A percentile compares a stretch with the other conserved stretches of the same genome.
Evolutionary conservation across 2,329 filamentous ascomycete genomes (phyloP).

Genomic region (Ilyonectria destructans): DNA sequence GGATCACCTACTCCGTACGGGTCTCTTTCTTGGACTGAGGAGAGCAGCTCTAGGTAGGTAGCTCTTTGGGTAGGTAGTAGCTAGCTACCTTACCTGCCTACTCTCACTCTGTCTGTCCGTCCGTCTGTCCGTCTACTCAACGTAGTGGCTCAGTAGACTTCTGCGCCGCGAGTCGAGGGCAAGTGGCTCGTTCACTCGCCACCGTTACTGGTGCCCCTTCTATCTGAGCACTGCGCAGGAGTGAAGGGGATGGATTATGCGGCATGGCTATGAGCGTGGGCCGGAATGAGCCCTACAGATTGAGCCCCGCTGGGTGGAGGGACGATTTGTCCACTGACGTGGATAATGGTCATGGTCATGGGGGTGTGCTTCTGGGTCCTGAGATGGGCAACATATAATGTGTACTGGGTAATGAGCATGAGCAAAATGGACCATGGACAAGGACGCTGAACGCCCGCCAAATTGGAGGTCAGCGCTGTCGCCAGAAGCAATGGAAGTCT

Average conservation of each 20-base stretch:
- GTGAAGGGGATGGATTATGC: background rate
- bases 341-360: background rate
- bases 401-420: background rate
- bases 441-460: background rate
- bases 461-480: constrained; percentile 6
- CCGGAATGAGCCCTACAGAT: constrained; percentile 1
- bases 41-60: constrained; percentile 14
- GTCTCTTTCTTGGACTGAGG: background rate
- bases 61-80: constrained; percentile 4
- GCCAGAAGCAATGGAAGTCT: constrained; percentile 21
- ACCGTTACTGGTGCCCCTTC: constrained; percentile 12
- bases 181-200: constrained; percentile 17
- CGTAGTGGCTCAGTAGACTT: constrained; percentile 21
- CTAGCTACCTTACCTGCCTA: background rate
- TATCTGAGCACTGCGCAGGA: constrained; percentile 4
- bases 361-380: constrained; percentile 3
- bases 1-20: constrained; percentile 20
- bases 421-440: background rate
- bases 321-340: background rate
- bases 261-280: constrained; percentile 8
- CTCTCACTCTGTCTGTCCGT: constrained; percentile 6
- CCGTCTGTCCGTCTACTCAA: background rate
- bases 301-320: constrained; percentile 11
- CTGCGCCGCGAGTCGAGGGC: constrained; percentile 6
- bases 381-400: constrained; percentile 15